Conservation (phyloP, 1,284 basidiomycete species). For the Sanghuangporus sanghuang region DNA sequence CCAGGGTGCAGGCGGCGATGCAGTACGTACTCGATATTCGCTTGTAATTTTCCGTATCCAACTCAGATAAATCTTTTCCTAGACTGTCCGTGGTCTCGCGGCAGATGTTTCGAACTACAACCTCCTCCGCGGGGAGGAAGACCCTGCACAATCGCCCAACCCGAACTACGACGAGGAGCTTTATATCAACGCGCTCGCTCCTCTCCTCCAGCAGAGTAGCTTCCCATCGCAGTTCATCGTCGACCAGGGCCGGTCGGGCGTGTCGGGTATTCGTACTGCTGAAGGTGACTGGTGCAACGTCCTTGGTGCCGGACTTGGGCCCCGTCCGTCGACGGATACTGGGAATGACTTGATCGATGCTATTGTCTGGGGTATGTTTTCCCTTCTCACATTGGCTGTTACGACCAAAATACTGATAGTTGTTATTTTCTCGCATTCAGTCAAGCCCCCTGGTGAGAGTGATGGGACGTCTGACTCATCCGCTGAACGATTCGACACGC, state of each 20-base stretch:
- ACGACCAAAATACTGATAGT: constrained; percentile 14
- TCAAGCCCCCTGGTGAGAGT: constrained; percentile 28
- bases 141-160: constrained; percentile 20
- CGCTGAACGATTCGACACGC: constrained; percentile 25
- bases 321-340: constrained; percentile 19
- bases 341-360: constrained; percentile 21
- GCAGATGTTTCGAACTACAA: constrained; percentile 22
- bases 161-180: constrained; percentile 22
- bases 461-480: constrained; percentile 27
- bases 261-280: constrained; percentile 18
- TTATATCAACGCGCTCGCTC: constrained; percentile 21
- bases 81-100: constrained; percentile 16
- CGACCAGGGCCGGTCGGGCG: constrained; percentile 20
- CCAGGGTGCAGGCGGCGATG: constrained; percentile 16
- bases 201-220: constrained; percentile 19
- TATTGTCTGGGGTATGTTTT: constrained; percentile 17
- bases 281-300: constrained; percentile 23
- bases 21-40: background rate
- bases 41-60: background rate
- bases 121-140: constrained; percentile 19
- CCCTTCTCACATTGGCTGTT: background rate
- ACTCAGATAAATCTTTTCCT: background rate
- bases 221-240: constrained; percentile 22
- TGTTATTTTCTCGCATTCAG: background rate
- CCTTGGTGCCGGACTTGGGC: constrained; percentile 21